Conservation (phyloP, 2,329 filamentous ascomycete species). For the Biscogniauxia sp. region DNA sequence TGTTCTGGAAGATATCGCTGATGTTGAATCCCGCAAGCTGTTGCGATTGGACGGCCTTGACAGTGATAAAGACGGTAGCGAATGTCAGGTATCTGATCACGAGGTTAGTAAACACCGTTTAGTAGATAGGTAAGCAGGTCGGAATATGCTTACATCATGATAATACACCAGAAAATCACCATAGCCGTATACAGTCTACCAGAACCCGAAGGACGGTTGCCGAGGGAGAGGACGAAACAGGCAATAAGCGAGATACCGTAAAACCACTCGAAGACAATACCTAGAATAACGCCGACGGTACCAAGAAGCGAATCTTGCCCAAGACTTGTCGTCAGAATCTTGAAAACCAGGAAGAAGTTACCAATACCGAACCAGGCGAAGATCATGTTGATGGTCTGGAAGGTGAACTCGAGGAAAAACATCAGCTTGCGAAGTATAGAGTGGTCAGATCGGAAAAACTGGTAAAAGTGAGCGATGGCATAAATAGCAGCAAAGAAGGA, state of each 20-base stretch:
- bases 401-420: conserved; percentile 89
- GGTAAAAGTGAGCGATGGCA: conserved; percentile 89
- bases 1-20: conserved; percentile 75
- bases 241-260: conserved; percentile 90
- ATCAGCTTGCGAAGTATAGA: conserved; percentile 82
- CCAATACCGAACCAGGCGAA: conserved; percentile 98
- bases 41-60: conserved; percentile 76
- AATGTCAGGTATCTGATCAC: conserved; percentile 77
- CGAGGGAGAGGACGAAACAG: conserved; percentile 91
- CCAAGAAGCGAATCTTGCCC: conserved; percentile 69
- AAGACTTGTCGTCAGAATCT: conserved; percentile 87
- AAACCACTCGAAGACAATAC: conserved; percentile 92
- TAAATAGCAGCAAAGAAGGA: conserved; percentile 98
- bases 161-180: conserved; percentile 96
- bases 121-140: background rate
- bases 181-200: conserved; percentile 93
- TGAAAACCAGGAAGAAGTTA: conserved; percentile 99
- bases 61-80: conserved; percentile 90
- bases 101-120: conserved; percentile 8
- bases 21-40: conserved; percentile 67
- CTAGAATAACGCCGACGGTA: conserved; percentile 73
- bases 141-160: conserved; percentile 71
- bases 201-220: conserved; percentile 91
- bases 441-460: conserved; percentile 92
- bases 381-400: conserved; percentile 94